A percentile compares a stretch with the other conserved stretches of the same genome.
phyloP scores from a whole-genome alignment of 257 asterid species.

The Penstemon newberryi region DNA sequence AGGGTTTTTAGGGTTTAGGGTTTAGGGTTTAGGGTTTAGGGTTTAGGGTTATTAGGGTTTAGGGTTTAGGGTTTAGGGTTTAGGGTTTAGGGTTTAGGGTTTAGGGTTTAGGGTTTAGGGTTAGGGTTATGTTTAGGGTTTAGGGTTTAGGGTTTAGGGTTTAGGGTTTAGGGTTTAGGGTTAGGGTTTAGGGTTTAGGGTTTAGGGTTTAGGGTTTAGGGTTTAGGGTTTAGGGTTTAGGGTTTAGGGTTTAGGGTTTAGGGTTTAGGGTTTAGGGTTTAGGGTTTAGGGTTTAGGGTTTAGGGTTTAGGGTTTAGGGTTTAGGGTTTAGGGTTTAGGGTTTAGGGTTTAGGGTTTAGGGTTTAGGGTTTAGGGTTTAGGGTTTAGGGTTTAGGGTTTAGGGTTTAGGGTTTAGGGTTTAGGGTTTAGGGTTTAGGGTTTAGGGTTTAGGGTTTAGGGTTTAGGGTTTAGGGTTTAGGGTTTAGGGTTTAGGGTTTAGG shows the following conservation, averaged over 20 bases:
- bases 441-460: conserved; percentile 11
- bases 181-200: conserved; percentile 32
- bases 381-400: conserved; percentile 2
- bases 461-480: conserved; percentile 16
- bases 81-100: conserved; percentile 33
- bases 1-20: too few relatives aligned
- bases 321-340: conserved; percentile 27
- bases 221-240: conserved; percentile 25
- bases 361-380: background rate
- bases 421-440: conserved; percentile 15
- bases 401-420: conserved; percentile 15
- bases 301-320: conserved; percentile 34
- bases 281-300: conserved; percentile 30
- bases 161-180: conserved; percentile 31
- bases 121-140: conserved; percentile 31
- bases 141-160: conserved; percentile 29
- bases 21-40: too few relatives aligned
- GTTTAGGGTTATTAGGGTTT: too few relatives aligned
- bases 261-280: conserved; percentile 32
- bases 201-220: conserved; percentile 23
- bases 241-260: conserved; percentile 31
- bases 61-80: too few relatives aligned
- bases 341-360: conserved; percentile 18
- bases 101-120: conserved; percentile 34
- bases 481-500: conserved; percentile 18